Conservation (phyloP, 768 basidiomycete species). For the Trametes coccinea region DNA sequence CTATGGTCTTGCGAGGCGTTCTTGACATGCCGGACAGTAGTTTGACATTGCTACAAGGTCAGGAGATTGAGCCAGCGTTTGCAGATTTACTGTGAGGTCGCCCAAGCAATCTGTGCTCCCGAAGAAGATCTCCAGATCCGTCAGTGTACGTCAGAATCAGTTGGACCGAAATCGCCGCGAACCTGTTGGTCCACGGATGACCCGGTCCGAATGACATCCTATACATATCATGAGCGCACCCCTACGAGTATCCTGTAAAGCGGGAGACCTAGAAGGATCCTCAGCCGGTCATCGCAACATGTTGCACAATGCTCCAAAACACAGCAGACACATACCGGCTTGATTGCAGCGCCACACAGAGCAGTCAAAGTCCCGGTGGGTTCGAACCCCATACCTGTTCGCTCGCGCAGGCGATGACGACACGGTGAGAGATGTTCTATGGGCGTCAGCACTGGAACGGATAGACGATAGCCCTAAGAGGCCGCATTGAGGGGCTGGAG, state of each 20-base stretch:
- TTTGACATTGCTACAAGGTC: not conserved
- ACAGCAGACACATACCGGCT: too few relatives aligned
- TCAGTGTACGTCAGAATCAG: not conserved
- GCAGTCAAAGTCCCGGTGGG: too few relatives aligned
- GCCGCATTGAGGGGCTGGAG: not conserved
- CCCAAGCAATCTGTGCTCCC: slow-evolving; percentile 3
- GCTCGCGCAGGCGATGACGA: not conserved
- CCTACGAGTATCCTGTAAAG: too few relatives aligned
- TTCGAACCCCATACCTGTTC: not conserved
- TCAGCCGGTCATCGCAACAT: too few relatives aligned
- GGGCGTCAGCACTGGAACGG: not conserved
- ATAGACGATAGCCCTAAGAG: not conserved
- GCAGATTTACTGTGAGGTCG: slow-evolving; percentile 1
- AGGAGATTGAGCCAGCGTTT: not conserved
- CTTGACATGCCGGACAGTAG: not conserved
- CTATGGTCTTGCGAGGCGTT: not conserved
- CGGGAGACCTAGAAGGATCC: too few relatives aligned
- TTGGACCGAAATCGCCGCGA: slow-evolving; percentile 17
- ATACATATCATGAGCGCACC: too few relatives aligned
- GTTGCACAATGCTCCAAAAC: too few relatives aligned
- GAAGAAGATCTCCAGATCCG: slow-evolving; percentile 19
- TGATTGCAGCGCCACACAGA: too few relatives aligned
- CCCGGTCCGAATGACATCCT: slow-evolving; percentile 1
- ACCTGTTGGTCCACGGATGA: slow-evolving; percentile 20
- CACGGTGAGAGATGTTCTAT: not conserved